Conservation (phyloP, 225 moss, liverwort and hornwort species). For the Pseudoscleropodium purum region DNA sequence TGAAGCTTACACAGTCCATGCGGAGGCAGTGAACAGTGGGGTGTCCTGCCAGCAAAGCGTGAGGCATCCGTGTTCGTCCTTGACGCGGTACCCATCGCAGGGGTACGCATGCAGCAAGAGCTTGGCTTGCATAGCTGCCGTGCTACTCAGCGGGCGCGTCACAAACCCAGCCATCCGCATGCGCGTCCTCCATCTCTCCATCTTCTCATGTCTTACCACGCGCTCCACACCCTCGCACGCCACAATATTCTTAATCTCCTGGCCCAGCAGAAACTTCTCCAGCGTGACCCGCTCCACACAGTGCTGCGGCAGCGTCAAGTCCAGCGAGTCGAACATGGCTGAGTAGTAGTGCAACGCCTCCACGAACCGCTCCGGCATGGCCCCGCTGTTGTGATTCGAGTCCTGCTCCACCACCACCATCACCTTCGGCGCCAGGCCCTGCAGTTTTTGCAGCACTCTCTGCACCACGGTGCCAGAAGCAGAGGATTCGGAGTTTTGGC, state of each 20-base stretch:
- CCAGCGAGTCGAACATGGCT: constrained; percentile 75
- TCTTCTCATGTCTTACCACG: constrained; percentile 58
- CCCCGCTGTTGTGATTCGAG: constrained; percentile 54
- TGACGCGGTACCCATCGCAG: constrained; percentile 57
- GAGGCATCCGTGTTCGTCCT: constrained; percentile 63
- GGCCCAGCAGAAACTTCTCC: constrained; percentile 70
- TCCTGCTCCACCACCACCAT: constrained; percentile 89
- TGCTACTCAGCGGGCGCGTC: constrained; percentile 36
- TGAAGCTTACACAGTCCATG: constrained; percentile 32
- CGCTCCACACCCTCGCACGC: constrained; percentile 69
- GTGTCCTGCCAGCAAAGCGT: constrained; percentile 84
- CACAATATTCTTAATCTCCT: constrained; percentile 79
- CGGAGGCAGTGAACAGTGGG: constrained; percentile 63
- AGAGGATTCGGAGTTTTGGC: neutral
- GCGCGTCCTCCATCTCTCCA: constrained; percentile 55
- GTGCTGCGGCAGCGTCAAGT: constrained; percentile 63
- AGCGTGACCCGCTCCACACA: constrained; percentile 64
- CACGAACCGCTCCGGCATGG: constrained; percentile 60
- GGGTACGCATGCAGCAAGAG: constrained; percentile 45
- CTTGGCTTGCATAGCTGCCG: constrained; percentile 58
- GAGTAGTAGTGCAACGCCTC: constrained; percentile 77
- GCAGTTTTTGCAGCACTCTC: constrained; percentile 49
- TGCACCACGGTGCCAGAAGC: constrained; percentile 23
- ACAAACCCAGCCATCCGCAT: constrained; percentile 50
- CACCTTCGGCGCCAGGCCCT: constrained; percentile 53